Base-by-base conservation (phyloP, 768 basidiomycete genomes). In the Lactifluus subvellereus region DNA sequence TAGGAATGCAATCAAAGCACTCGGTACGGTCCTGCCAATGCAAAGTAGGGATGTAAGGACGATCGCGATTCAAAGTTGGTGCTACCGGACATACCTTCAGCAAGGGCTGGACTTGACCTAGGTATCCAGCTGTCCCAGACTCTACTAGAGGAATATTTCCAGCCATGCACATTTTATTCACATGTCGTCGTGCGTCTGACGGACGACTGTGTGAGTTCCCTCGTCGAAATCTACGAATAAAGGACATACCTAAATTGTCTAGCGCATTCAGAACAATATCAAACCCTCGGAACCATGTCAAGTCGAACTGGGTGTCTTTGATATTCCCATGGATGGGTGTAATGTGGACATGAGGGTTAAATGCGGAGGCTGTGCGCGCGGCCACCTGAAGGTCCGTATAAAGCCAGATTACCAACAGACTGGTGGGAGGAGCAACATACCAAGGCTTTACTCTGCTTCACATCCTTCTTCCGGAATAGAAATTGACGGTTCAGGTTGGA, bases 401-500 rank as follows among this genome's bases (percentile, higher is more conserved):
- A 53, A 54, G 35, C 50, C 40, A n/a, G 45, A 53, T 22, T 11
- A 13, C 35, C 32, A 18, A 40, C 33, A 37, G 22, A 38, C 30
- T 54, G 42, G 67, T 9, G 62, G 13, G 43, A 32, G 53, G 47
- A 8, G 42, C 4, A n/a, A 65, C 84, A 48, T 62, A 93, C 94
- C 75, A 95, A 71, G 2, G 96, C 91, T 77, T 99, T 99, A 69
- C 94, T 89, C 71, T 97, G 91, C 72, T 97, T 97, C 59, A 99
- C 89, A 70, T 98, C 94, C 71, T 96, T 96, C 76, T 98, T 98
- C 66, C 84, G 83, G 77, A 99, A 99, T 45, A 99, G 78, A 73
- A 98, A 99, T 70, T 98, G 96, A 22, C 96, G 84, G 71, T 99
- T 99, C 57, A 98, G 79, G 73, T 99, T 99, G 54, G 94, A 96